Evolutionary conservation across 2,329 filamentous ascomycete species (phyloP).

Genomic region (Scopulariopsis brevicaulis): DNA sequence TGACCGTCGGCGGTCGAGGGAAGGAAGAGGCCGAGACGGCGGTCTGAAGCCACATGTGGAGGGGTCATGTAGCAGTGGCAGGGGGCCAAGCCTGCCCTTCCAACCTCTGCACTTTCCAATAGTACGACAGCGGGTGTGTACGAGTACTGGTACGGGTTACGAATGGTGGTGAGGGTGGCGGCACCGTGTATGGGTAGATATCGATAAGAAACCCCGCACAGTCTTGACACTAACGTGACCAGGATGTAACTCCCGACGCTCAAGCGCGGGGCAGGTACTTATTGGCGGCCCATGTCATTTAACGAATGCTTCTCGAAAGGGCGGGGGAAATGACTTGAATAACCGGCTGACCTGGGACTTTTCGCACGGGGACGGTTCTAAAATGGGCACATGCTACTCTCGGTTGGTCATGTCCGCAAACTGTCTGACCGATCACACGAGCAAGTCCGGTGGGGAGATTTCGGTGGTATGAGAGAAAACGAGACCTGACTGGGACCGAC

Average conservation of each 20-base stretch:
- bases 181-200: slow-evolving; percentile 1
- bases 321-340: not conserved
- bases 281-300: not conserved
- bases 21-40: not conserved
- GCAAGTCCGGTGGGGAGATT: not conserved
- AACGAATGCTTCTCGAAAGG: not conserved
- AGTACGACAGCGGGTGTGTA: not conserved
- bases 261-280: not conserved
- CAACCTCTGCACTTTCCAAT: not conserved
- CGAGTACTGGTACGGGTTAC: not conserved
- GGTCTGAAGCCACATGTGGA: not conserved
- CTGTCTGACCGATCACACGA: not conserved
- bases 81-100: not conserved
- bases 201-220: slow-evolving; percentile 4
- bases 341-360: not conserved
- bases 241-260: not conserved
- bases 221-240: not conserved
- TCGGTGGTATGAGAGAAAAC: not conserved
- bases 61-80: not conserved
- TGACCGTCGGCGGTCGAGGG: not conserved
- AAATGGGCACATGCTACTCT: not conserved
- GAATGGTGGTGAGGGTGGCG: not conserved
- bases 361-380: not conserved
- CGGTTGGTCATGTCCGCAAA: not conserved
- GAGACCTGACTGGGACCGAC: not conserved